phyloP scores from a whole-genome alignment of 208 protist genomes.

The Trichomonas vaginalis region DNA sequence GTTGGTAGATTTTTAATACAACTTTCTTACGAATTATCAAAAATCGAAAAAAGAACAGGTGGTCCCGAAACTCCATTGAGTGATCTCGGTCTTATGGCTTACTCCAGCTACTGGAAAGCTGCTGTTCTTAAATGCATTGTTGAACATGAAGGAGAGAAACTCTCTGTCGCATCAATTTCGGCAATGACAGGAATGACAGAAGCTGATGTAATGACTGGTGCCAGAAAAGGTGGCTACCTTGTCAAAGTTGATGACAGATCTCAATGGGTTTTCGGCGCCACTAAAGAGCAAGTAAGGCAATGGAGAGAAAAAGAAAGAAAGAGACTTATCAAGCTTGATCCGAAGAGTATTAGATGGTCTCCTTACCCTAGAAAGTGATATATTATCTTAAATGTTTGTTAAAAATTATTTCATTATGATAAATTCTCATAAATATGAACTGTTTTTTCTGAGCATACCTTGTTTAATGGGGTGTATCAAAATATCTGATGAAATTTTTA shows the following conservation, averaged over 20 bases:
- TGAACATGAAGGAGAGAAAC: background rate
- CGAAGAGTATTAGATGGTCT: background rate
- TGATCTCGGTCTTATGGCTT: slow-evolving; percentile 66
- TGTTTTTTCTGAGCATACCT: no score
- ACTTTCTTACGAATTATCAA: slow-evolving; percentile 87
- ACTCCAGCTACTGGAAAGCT: slow-evolving; percentile 34
- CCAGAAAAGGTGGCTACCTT: background rate
- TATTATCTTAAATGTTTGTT: background rate
- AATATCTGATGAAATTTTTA: no score
- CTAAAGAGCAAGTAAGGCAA: background rate
- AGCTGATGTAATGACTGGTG: background rate
- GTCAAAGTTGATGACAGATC: background rate
- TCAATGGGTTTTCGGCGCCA: background rate
- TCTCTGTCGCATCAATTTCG: background rate
- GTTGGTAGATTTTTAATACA: slow-evolving; percentile 93
- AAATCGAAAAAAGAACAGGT: slow-evolving; percentile 71
- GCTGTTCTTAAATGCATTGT: background rate
- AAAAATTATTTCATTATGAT: no score
- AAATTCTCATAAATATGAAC: no score
- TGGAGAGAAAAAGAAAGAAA: background rate
- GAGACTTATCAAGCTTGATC: background rate
- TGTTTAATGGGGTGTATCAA: no score
- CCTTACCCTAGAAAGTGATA: background rate
- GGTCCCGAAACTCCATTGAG: slow-evolving; percentile 93
- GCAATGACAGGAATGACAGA: background rate